phyloP scores from a whole-genome alignment of 2,329 filamentous ascomycete genomes.

The Colletotrichum sp. region DNA sequence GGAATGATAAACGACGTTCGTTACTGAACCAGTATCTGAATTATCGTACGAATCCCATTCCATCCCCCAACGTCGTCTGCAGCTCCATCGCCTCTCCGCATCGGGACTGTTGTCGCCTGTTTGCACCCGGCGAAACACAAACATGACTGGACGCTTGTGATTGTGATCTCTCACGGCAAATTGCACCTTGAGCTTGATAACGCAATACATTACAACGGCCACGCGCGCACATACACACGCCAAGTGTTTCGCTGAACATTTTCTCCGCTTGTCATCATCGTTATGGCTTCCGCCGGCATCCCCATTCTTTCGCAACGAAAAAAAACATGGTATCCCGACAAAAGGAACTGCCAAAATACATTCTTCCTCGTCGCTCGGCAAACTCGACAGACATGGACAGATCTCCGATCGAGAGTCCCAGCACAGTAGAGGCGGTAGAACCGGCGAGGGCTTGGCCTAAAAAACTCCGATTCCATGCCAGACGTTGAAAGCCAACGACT shows the following conservation, averaged over 20 bases:
- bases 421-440: neutral
- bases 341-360: neutral
- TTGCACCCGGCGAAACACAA: neutral
- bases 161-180: neutral
- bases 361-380: neutral
- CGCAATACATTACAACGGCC: neutral
- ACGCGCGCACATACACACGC: neutral
- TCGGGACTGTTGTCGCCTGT: neutral
- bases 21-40: neutral
- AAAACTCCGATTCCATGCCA: conserved; percentile 17
- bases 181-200: neutral
- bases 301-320: neutral
- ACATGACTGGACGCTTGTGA: neutral
- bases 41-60: neutral
- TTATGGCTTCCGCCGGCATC: neutral
- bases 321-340: neutral
- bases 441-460: neutral
- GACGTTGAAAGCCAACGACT: conserved; percentile 9
- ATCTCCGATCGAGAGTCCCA: neutral
- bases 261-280: neutral
- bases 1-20: neutral
- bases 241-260: neutral
- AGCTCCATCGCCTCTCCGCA: neutral
- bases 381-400: neutral
- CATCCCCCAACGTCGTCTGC: neutral